These are phyloP conservation scores for Plicaturopsis crispa DNA, from an alignment of 768 basidiomycete genomes.

Conservation along the genomic window DNA sequence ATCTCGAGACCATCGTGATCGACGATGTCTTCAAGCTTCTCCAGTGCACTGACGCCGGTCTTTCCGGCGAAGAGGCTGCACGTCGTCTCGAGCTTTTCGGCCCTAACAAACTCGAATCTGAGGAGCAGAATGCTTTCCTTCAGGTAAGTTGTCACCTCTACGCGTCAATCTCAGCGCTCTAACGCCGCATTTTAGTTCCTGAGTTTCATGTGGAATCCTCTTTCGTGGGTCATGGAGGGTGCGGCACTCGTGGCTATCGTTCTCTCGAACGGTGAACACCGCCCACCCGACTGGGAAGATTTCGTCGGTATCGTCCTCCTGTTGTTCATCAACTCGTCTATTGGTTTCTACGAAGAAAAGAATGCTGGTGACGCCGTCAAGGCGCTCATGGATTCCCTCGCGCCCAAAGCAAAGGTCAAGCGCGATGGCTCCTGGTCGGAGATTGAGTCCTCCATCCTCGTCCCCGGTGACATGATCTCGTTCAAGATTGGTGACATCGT, in stretches of 20 bases:
- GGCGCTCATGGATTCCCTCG: conserved; percentile 98
- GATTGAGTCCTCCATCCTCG: conserved; percentile 83
- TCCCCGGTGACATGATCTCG: conserved; percentile 92
- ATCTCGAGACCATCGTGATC: conserved; percentile 93
- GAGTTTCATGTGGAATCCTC: conserved; percentile 99
- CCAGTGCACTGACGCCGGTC: conserved; percentile 82
- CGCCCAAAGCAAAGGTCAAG: conserved; percentile 93
- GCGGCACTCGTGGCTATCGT: conserved; percentile 92
- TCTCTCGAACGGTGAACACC: conserved; percentile 84
- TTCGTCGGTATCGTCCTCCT: conserved; percentile 94
- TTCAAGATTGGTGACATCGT: conserved; percentile 99
- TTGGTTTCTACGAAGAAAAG: conserved; percentile 97
- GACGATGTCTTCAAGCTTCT: conserved; percentile 96
- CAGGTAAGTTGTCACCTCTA: conserved; percentile 42
- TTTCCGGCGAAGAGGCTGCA: conserved; percentile 61
- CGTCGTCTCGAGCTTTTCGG: conserved; percentile 92
- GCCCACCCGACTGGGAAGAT: conserved; percentile 94
- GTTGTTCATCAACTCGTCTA: conserved; percentile 88
- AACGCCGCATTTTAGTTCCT: conserved; percentile 48
- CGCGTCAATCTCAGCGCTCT: conserved; percentile 2
- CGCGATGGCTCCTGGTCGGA: conserved; percentile 82
- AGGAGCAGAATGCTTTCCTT: conserved; percentile 87
- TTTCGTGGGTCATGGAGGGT: conserved; percentile 99
- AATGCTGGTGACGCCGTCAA: conserved; percentile 99
- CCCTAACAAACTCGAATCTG: conserved; percentile 88